A percentile compares a stretch with the other conserved stretches of the same genome.
These are phyloP conservation scores for Xylariales sp. DNA, from an alignment of 2,329 filamentous ascomycete genomes.

Conservation along the genomic window DNA sequence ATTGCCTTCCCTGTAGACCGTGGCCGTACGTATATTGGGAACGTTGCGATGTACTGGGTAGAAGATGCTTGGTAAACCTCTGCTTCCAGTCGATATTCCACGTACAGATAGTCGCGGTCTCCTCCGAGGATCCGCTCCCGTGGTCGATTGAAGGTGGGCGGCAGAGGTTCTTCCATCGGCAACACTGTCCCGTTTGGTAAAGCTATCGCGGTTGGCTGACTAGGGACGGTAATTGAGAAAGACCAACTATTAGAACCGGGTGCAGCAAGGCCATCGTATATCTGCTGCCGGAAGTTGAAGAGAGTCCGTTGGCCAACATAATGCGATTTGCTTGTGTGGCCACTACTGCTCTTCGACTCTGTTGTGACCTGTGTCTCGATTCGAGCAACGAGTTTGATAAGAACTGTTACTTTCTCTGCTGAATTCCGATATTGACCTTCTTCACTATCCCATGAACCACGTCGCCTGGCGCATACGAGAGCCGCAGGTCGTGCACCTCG, in stretches of 20 bases:
- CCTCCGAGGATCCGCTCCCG: neutral
- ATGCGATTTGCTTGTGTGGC: neutral
- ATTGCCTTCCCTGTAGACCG: constrained; percentile 12
- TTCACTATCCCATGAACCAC: constrained; percentile 4
- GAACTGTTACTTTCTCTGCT: constrained; percentile 3
- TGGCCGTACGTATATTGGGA: constrained; percentile 19
- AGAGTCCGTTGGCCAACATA: constrained; percentile 11
- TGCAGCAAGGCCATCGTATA: constrained; percentile 5
- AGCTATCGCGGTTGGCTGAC: neutral
- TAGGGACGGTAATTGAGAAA: constrained; percentile 25
- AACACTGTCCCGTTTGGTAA: neutral
- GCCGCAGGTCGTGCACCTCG: constrained; percentile 6
- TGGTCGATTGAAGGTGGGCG: neutral
- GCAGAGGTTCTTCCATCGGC: neutral
- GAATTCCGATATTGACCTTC: constrained; percentile 1
- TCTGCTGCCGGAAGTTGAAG: constrained; percentile 20
- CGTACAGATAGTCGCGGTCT: constrained; percentile 19
- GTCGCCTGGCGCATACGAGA: constrained; percentile 8
- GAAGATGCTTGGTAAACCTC: constrained; percentile 11
- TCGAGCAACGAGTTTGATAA: neutral
- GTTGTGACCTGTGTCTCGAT: neutral
- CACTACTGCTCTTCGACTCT: neutral
- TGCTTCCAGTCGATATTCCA: constrained; percentile 33
- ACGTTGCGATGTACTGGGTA: neutral
- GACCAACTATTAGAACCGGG: constrained; percentile 18